Percentiles rank a stretch among this genome's conserved stretches.
Evolutionary conservation across 1,284 basidiomycete genomes (phyloP).

Genomic region (Naganishia cerealis): DNA sequence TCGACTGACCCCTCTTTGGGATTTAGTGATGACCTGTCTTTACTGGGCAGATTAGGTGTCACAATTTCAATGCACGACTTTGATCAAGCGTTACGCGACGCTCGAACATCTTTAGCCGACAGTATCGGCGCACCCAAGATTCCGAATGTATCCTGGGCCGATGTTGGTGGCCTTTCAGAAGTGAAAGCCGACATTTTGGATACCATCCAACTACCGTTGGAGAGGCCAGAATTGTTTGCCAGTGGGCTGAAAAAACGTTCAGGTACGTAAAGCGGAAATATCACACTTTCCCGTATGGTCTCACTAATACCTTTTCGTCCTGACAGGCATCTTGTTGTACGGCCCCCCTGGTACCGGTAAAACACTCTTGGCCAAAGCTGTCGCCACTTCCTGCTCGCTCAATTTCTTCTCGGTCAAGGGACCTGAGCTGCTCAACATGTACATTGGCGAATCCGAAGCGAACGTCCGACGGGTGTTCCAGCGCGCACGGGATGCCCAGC

Average conservation of each 20-base stretch:
- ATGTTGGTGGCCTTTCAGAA: conserved; percentile 84
- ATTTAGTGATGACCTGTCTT: conserved; percentile 12
- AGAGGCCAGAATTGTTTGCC: conserved; percentile 89
- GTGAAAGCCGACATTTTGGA: conserved; percentile 95
- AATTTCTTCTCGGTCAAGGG: conserved; percentile 97
- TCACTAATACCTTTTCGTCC: conserved; percentile 55
- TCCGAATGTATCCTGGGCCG: conserved; percentile 95
- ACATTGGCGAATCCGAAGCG: conserved; percentile 97
- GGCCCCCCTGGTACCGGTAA: conserved; percentile 96
- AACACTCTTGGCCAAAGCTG: conserved; percentile 87
- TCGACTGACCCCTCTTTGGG: background rate
- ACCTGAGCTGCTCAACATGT: conserved; percentile 94
- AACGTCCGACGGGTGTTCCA: conserved; percentile 92
- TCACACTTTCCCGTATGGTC: background rate
- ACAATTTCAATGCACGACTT: conserved; percentile 68
- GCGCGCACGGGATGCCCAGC: conserved; percentile 81
- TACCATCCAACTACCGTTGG: conserved; percentile 91
- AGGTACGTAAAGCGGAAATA: conserved; percentile 58
- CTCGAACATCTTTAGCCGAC: conserved; percentile 79
- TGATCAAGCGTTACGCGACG: conserved; percentile 70
- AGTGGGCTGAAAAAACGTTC: conserved; percentile 94
- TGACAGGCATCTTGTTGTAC: conserved; percentile 69
- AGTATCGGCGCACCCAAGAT: conserved; percentile 96
- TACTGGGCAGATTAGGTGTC: conserved; percentile 20
- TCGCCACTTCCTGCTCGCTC: conserved; percentile 85